Evolutionary conservation across 2,329 filamentous ascomycete species (phyloP), one percentile per base, ranked within the genome.

Genomic region (Paraconiothyrium sp.): DNA sequence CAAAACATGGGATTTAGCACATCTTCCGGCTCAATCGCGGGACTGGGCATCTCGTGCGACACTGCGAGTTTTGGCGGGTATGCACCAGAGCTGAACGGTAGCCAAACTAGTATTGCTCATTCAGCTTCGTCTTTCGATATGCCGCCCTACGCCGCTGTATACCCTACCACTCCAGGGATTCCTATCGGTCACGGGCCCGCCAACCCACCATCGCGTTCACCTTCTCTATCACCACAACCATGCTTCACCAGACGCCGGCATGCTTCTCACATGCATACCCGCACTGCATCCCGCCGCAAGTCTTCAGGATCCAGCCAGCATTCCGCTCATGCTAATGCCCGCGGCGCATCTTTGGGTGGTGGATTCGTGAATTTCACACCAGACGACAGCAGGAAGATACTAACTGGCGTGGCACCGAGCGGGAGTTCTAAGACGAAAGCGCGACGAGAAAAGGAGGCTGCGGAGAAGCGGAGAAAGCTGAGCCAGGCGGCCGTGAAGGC

Each of bases 391-490:
- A 83, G 86, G 14, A 88, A 91, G 74, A 89, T 99, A 47, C 87
- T 99, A 78, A 92, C 88, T 8, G 94, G 94, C 5, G 95, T 99
- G 13, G 95, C 95, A 49, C 94, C 94, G 0, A 94, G 90, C 67
- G 95, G 95, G 10, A 93, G 90, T 69, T 92, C 88, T 68, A 98
- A 98, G 86, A 98, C 95, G 9, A 97, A 97, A 77, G 93, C 93
- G n/a, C 83, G 93, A 58, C 83, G 95, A 54, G 94, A 98, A 78
- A 91, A 92, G 77, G 94, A 97, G 81, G 92, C 92, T 1, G 84
- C 86, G 57, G 94, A 97, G 73, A 89, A 90, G 79, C 84, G 92
- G 70, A 81, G 89, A 68, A 85, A 86, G 74, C 75, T 94, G 58
- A 89, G 86, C 71, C 88, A 92, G 76, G 88, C 88, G 8, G 89